Evolutionary conservation across 768 basidiomycete species (phyloP).

Genomic region (Termitomyces sp.): DNA sequence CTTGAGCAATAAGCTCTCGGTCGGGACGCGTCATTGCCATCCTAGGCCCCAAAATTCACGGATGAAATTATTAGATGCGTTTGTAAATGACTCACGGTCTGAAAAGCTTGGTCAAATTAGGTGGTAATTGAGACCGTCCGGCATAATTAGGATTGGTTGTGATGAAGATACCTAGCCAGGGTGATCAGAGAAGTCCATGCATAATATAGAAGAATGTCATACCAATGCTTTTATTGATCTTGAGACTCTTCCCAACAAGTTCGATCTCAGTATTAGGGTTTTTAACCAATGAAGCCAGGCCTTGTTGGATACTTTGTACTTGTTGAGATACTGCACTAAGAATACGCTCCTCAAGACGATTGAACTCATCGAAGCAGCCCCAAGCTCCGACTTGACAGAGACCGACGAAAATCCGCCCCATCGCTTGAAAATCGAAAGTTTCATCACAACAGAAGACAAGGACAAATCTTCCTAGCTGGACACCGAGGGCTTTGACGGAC

Average conservation of each 20-base stretch:
- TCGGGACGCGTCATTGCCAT: slow-evolving; percentile 99
- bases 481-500: slow-evolving; percentile 97
- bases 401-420: slow-evolving; percentile 99
- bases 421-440: slow-evolving; percentile 99
- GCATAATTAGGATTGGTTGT: slow-evolving; percentile 99
- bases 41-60: slow-evolving; percentile 32
- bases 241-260: slow-evolving; percentile 89
- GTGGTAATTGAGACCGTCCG: slow-evolving; percentile 87
- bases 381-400: slow-evolving; percentile 99
- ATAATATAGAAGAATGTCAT: slow-evolving; percentile 7
- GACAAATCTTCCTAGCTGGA: slow-evolving; percentile 97
- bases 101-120: slow-evolving; percentile 89
- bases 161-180: slow-evolving; percentile 80
- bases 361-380: slow-evolving; percentile 99
- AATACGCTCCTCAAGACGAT: slow-evolving; percentile 96
- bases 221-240: slow-evolving; percentile 94
- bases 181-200: not conserved
- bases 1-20: slow-evolving; percentile 97
- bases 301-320: slow-evolving; percentile 97
- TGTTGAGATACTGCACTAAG: slow-evolving; percentile 98
- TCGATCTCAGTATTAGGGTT: slow-evolving; percentile 91
- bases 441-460: slow-evolving; percentile 99
- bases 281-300: slow-evolving; percentile 74
- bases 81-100: slow-evolving; percentile 59
- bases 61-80: not conserved